Conservation (phyloP, 2,329 filamentous ascomycete genomes). For the Pseudogymnoascus sp. region DNA sequence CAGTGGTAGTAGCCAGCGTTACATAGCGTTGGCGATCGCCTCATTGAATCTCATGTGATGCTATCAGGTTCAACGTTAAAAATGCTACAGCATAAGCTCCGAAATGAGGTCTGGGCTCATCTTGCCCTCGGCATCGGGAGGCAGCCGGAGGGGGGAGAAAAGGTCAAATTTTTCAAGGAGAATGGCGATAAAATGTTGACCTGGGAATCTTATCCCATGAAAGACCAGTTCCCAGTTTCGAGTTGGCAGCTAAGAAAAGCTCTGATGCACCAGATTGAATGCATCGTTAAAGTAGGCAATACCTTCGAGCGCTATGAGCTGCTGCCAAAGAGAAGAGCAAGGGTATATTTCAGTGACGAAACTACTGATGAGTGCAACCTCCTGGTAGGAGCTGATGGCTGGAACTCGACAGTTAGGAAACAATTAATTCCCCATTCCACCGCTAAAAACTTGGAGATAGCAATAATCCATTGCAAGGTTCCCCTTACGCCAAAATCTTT, state of each 20-base stretch:
- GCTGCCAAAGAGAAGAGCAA: conserved; percentile 1
- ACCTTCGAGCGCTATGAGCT: conserved; percentile 10
- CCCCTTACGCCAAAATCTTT: conserved; percentile 21
- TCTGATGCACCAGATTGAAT: conserved; percentile 18
- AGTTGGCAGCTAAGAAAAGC: conserved; percentile 22
- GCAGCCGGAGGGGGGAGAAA: conserved; percentile 20
- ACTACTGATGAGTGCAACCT: conserved; percentile 33
- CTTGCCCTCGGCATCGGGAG: conserved; percentile 19
- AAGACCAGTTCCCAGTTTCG: conserved; percentile 22
- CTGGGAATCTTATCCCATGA: conserved; percentile 20
- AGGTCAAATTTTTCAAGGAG: conserved; percentile 21
- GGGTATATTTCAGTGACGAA: conserved; percentile 8
- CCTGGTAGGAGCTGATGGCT: conserved; percentile 82
- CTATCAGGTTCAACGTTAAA: conserved; percentile 21
- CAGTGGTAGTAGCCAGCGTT: too few relatives aligned
- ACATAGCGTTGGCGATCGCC: conserved; percentile 16
- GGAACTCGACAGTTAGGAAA: conserved; percentile 75
- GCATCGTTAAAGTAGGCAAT: conserved; percentile 14
- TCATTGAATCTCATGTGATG: conserved; percentile 23
- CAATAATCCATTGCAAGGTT: conserved; percentile 27
- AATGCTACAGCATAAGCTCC: conserved; percentile 21
- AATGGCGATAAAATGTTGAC: conserved; percentile 21
- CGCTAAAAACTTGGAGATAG: conserved; percentile 17
- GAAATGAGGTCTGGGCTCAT: conserved; percentile 18
- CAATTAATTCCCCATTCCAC: conserved; percentile 21